Evolutionary conservation across 306 rosid genomes (phyloP), one percentile per base, ranked within the genome.

Genomic region (Heteromeles arbutifolia): DNA sequence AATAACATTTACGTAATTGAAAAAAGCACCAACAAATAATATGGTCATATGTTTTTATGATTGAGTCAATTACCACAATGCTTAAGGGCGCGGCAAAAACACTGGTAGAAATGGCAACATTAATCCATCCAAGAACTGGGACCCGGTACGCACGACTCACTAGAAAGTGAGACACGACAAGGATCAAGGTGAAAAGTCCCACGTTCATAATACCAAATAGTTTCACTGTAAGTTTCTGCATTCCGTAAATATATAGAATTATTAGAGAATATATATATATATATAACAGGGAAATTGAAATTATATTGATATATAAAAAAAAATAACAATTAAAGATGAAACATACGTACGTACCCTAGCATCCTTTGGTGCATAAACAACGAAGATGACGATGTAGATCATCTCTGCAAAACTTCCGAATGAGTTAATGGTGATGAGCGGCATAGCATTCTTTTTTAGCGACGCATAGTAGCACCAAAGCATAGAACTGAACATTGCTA

Each of bases 81-180:
- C 87, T 88, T 6, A 96, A 80, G 41, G 98, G 99, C 15, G 96
- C 92, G 3, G 92, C 98, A 65, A 96, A 96, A 7, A 92, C 99
- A 72, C 84, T 58, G 3, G 90, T 84, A 0, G 96, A 81, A 56
- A 90, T 45, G 7, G 82, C 66, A 19, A 90, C 99, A 81, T 95
- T 89, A 15, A 92, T 78, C 99, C 97, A 92, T 14, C 98, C 98
- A 19, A 96, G 70, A 32, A 89, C 88, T 75, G 83, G 77, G 22
- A 86, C 91, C 3, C 87, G 89, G 19, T 79, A 67, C 1, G 74
- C 14, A 65, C 63, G 81, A 19, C 77, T 85, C 17, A 86, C 70
- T 0, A 79, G 83, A 17, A 87, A 89, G 6, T 80, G 85, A 50
- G 88, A 74, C 3, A 86, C 68, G n/a, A 84, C 9, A n/a, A 81